Base-by-base conservation (phyloP, 2,329 filamentous ascomycete genomes). In the Sphaerulina populicola region DNA sequence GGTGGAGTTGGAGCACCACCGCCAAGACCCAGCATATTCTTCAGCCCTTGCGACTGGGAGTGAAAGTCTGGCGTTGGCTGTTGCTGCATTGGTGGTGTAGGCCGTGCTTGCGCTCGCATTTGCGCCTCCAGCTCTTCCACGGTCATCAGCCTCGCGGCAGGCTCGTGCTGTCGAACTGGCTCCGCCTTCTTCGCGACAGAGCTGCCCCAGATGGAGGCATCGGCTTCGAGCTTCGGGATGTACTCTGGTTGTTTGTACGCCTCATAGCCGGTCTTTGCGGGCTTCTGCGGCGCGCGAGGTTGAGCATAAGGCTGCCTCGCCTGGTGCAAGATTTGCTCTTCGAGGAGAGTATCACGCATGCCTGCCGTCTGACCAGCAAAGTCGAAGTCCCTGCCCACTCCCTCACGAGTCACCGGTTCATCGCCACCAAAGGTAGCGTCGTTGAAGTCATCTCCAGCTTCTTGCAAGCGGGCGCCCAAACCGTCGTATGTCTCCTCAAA, bases 401-500 rank as follows among this genome's bases (percentile, higher is more conserved):
- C 63, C 60, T 76, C 69, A 62, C 72, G 68, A 31, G 70, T 71
- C 47, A 68, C 74, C 29, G 75, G 72, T 33, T 69, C 71, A 51
- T 66, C 66, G 31, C 69, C 71, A 52, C 74, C 77, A 51, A 98
- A 98, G 1, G 93, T 98, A 67, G 97, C 93, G 63, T 97, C 88
- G 69, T 98, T 98, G 77, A 96, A 88, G 45, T 80, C 88, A 74
- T 98, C 93, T 64, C 91, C 87, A 15, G 86, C 84, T 67, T 98
- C 91, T 63, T 95, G 84, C 33, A 98, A 82, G 68, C 86, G 82
- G 65, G 95, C 86, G 51, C 89, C 93, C 37, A 98, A 76, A 14
- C 91, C 91, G 69, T 98, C 93, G 67, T 97, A 97, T 35, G 91
- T 97, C 66, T 98, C 89, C 63, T 98, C 93, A 62, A 97, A 98